phyloP scores from a whole-genome alignment of 129 eudicot genomes.

The Flaveria robusta region DNA sequence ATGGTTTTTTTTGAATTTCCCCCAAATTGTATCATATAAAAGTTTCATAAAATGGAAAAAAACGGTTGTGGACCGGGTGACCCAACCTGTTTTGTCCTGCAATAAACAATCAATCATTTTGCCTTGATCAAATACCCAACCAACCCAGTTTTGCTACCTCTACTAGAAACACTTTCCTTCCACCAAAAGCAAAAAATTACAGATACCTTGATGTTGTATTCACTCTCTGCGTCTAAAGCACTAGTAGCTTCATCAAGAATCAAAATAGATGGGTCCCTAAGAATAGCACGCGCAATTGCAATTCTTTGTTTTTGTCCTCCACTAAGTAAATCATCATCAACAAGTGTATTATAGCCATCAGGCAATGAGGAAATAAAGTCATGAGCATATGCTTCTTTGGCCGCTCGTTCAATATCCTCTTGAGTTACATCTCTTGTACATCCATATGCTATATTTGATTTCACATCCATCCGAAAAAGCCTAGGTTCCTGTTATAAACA shows the following conservation, averaged over 20 bases:
- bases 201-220: constrained; percentile 87
- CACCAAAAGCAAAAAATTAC: constrained; percentile 11
- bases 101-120: not conserved
- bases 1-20: not conserved
- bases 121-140: not conserved
- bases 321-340: constrained; percentile 96
- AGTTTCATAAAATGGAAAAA: not conserved
- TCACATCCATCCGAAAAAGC: constrained; percentile 86
- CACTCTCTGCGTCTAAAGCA: constrained; percentile 98
- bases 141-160: not conserved
- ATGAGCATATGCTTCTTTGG: constrained; percentile 90
- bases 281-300: constrained; percentile 90
- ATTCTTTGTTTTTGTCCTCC: constrained; percentile 99
- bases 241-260: constrained; percentile 99
- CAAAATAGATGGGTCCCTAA: constrained; percentile 89
- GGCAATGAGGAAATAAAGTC: constrained; percentile 78
- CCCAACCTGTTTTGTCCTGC: not conserved
- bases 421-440: constrained; percentile 66
- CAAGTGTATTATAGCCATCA: constrained; percentile 83
- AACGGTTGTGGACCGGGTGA: not conserved
- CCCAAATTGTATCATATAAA: not conserved
- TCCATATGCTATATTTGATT: constrained; percentile 90
- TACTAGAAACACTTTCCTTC: constrained; percentile 6
- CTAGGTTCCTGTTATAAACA: constrained; percentile 74
- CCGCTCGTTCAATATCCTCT: constrained; percentile 87